Percentiles rank a stretch among this genome's conserved stretches.
Evolutionary conservation across 108 stramenopile species (phyloP).

Genomic region (Skeletonema costatum): DNA sequence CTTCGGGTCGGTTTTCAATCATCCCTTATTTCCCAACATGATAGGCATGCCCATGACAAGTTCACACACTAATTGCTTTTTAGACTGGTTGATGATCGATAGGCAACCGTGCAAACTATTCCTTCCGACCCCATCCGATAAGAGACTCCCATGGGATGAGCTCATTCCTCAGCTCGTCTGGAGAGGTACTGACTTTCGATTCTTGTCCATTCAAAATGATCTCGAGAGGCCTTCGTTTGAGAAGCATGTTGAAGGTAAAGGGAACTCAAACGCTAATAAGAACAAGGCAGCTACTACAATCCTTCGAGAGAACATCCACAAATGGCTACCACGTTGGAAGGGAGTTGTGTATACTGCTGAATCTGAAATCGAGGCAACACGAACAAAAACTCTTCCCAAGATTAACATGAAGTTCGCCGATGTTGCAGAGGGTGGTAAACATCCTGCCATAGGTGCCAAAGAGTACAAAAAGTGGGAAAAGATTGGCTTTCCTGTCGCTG

Average conservation of each 20-base stretch:
- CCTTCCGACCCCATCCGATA: background rate
- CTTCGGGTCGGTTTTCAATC: background rate
- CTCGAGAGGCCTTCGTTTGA: background rate
- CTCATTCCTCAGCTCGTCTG: slow-evolving; percentile 31
- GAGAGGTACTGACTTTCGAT: slow-evolving; percentile 38
- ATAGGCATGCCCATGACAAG: background rate
- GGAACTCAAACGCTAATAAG: background rate
- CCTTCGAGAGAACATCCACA: background rate
- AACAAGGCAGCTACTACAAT: background rate
- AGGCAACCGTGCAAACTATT: background rate
- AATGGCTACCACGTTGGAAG: slow-evolving; percentile 1
- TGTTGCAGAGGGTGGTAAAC: background rate
- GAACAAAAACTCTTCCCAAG: background rate
- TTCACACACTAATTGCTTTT: slow-evolving; percentile 1
- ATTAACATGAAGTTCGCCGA: background rate
- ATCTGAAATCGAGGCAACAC: background rate
- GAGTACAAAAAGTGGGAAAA: slow-evolving; percentile 4
- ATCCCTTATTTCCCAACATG: background rate
- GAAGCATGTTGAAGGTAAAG: background rate
- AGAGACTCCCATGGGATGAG: slow-evolving; percentile 1
- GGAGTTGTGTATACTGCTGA: background rate
- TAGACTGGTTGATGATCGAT: background rate
- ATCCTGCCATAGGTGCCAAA: background rate
- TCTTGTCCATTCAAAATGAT: background rate
- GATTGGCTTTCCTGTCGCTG: slow-evolving; percentile 3